Evolutionary conservation across 768 basidiomycete species (phyloP), one percentile per base, ranked within the genome.

Genomic region (Kondoa subrosea): DNA sequence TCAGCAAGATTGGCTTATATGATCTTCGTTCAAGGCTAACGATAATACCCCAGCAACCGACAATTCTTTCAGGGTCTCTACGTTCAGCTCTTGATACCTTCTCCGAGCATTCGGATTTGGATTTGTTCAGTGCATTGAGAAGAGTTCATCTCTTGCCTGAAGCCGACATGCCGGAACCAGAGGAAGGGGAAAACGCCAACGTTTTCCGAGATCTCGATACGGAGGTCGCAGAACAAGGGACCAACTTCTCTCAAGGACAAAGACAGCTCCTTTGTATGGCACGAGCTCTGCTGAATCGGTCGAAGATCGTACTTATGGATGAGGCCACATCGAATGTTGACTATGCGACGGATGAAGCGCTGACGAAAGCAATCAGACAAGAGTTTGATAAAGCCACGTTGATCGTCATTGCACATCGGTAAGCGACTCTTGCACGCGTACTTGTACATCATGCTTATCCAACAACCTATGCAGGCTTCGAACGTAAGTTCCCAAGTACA

Each of bases 1-100:
- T 80, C 34, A 68, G 74, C 15, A 76, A 77, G 67, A 69, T 80
- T 34, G 76, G 75, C 32, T 68, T 79, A 2, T 70, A 71, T n/a
- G 76, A 93, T 75, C 80, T 95, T 34, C 83, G 90, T 29, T 85
- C 84, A 68, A 82, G 81, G 60, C 78, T 90, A 63, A 64, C 69
- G 1, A 65, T 70, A 17, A 66, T 70, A 34, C 68, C 69, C 15
- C 69, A 70, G 29, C 34, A 34, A 40, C 64, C 32, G 12, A 71
- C 68, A 16, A 75, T 75, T 66, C 67, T 75, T 15, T 72, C 71
- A 3, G 87, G 87, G 0, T 85, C 86, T 0, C 81, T 89, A 1
- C 79, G 83, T 65, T 83, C 82, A 73, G 88, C 88, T 71, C 69
- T 75, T 56, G 74, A 75, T 67, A 70, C 71, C 67, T 74, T 76